Evolutionary conservation across 1,284 basidiomycete species (phyloP), one percentile per base, ranked within the genome.

Genomic region (Heterobasidion parviporum): DNA sequence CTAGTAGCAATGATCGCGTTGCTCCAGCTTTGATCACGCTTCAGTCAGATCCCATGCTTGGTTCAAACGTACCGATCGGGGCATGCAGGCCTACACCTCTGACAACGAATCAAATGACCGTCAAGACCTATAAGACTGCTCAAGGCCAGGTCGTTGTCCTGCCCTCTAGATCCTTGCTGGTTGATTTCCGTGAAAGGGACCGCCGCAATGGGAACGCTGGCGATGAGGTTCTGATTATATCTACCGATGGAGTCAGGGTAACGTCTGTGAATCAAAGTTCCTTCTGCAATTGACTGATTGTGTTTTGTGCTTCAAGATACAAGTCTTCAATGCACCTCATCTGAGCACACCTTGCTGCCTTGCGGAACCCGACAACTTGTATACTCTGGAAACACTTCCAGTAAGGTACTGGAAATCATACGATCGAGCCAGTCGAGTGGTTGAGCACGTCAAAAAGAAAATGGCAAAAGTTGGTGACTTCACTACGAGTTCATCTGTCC

Each of bases 101-200:
- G 41, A 71, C 70, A 14, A 76, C 76, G 0, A 48, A 57, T 5
- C 64, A 71, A 9, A 66, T 82, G 48, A 64, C 59, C 15, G 68
- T 74, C 2, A 73, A 77, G 56, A 73, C 73, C 1, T 75, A 80
- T 64, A 82, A 81, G 64, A 67, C 75, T 16, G 63, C 72, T 1
- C 68, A 74, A 44, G 80, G 80, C 0, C 74, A 75, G 43, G 59
- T 82, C 10, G 76, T 75, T 2, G 65, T 82, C 18, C 66, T 82
- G 5, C 75, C 77, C 12, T 81, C 79, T 2, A 69, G 62, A 52
- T 72, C 75, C 35, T 57, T 80, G 8, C 68, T 82, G 1, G 72
- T 81, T 18, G 80, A 82, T 63, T 77, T 81, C 56, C 74, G 80
- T 41, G 79, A 81, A 64, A 74, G 75, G 20, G 77, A 81, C 59